Conservation (phyloP, 2,329 filamentous ascomycete species). For the Alternaria consortialis region DNA sequence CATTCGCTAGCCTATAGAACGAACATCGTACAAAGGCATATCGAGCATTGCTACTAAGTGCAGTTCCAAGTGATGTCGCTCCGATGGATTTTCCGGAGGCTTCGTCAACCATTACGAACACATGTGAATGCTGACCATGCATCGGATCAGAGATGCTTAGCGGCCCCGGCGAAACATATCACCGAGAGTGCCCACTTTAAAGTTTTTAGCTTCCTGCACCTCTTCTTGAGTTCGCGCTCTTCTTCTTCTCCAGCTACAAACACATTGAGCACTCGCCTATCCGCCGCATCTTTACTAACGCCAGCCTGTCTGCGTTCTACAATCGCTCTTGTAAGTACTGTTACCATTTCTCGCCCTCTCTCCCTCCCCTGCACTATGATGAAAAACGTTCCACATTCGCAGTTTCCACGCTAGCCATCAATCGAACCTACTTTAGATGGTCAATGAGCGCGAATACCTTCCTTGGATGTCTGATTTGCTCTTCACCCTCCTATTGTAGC, state of each 20-base stretch:
- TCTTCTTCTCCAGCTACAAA: conserved; percentile 8
- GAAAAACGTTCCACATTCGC: conserved; percentile 80
- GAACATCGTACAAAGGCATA: neutral
- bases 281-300: neutral
- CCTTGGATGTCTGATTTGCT: conserved; percentile 77
- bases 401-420: conserved; percentile 85
- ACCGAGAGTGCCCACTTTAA: conserved; percentile 9
- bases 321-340: conserved; percentile 12
- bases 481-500: neutral
- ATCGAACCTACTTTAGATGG: conserved; percentile 69
- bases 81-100: neutral
- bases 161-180: conserved; percentile 11
- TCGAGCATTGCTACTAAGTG: neutral
- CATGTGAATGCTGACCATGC: neutral
- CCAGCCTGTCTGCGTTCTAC: neutral
- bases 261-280: neutral
- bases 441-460: conserved; percentile 73
- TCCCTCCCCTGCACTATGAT: conserved; percentile 61
- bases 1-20: neutral
- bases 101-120: neutral
- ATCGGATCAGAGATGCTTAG: neutral
- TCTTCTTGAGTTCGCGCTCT: conserved; percentile 3
- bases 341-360: neutral
- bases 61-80: neutral
- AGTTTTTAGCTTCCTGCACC: conserved; percentile 15